phyloP scores from a whole-genome alignment of 768 basidiomycete species.

The Trametes villosa region DNA sequence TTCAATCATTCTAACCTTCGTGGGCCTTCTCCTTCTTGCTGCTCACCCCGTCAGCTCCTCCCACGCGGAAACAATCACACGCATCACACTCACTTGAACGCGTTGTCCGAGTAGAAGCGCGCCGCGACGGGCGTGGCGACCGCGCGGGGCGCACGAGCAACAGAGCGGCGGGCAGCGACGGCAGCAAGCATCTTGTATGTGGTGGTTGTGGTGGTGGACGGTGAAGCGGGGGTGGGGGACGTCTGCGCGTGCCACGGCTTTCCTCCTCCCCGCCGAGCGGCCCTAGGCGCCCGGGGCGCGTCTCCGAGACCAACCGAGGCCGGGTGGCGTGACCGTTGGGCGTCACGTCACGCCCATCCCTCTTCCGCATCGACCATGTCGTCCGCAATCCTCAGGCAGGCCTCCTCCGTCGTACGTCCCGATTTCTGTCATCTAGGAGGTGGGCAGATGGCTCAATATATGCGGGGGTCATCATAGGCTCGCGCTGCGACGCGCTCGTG shows the following conservation, averaged over 20 bases:
- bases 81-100: conserved; percentile 56
- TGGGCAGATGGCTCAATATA: neutral
- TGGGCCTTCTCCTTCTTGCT: conserved; percentile 79
- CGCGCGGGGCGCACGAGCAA: conserved; percentile 36
- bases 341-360: conserved; percentile 48
- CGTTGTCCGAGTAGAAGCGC: conserved; percentile 62
- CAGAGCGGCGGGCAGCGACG: conserved; percentile 39
- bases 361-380: conserved; percentile 63
- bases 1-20: conserved; percentile 47
- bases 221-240: conserved; percentile 17
- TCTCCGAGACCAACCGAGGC: conserved; percentile 30
- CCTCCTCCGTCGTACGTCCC: conserved; percentile 50
- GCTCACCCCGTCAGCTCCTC: conserved; percentile 28
- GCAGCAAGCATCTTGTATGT: conserved; percentile 44
- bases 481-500: conserved; percentile 56
- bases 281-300: neutral
- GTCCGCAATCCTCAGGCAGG: conserved; percentile 62
- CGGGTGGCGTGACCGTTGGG: conserved; percentile 23
- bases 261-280: neutral
- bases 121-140: conserved; percentile 48
- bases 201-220: conserved; percentile 29
- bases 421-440: conserved; percentile 9
- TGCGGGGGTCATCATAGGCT: conserved; percentile 42
- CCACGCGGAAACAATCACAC: conserved; percentile 1
- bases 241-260: conserved; percentile 7